Evolutionary conservation across 371 early-diverging fungal genomes (phyloP), one percentile per base, ranked within the genome.

Genomic region (Vairimorpha necatrix): DNA sequence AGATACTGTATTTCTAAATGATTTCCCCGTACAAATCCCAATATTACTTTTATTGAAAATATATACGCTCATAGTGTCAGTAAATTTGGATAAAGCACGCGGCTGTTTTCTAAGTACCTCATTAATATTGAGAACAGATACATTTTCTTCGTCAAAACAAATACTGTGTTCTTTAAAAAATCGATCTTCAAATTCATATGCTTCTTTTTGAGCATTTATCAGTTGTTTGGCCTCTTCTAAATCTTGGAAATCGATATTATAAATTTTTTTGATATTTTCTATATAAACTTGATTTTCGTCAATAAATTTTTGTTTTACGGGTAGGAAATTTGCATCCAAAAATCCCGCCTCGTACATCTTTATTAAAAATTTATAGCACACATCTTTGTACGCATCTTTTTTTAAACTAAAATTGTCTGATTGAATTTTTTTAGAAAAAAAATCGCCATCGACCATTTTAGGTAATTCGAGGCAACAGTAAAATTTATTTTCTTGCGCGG

Each of bases 361-460:
- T 7, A 63, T 63, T 6, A 63, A 18, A 36, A 30, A n/a, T 63
- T n/a, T 38, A 36, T 38, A 63, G 22, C 33, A 11, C 20, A 42
- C 63, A 20, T 63, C 63, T 63, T 63, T 63, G 20, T 7, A 18
- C 9, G 63, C 63, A 63, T 63, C 63, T 38, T 63, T 63, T 34
- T 63, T 63, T 16, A 32, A 1, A 38, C n/a, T 7, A 34, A 32
- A 36, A n/a, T 33, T 11, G 11, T 63, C 42, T 9, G 63, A 63
- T 39, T 34, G 34, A 63, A 34, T 18, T 63, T 33, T 63, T 1
- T 2, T 1, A 18, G 18, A 26, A 36, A 63, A 63, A 34, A 38
- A 11, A 11, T 32, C 22, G 22, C n/a, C 22, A 63, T 63, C 39
- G n/a, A 34, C 63, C 7, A 63, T 32, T 34, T 39, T 63, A 32